Evolutionary conservation across 2,329 filamentous ascomycete genomes (phyloP), one percentile per base, ranked within the genome.

Genomic region (Teratosphaeria destructans): DNA sequence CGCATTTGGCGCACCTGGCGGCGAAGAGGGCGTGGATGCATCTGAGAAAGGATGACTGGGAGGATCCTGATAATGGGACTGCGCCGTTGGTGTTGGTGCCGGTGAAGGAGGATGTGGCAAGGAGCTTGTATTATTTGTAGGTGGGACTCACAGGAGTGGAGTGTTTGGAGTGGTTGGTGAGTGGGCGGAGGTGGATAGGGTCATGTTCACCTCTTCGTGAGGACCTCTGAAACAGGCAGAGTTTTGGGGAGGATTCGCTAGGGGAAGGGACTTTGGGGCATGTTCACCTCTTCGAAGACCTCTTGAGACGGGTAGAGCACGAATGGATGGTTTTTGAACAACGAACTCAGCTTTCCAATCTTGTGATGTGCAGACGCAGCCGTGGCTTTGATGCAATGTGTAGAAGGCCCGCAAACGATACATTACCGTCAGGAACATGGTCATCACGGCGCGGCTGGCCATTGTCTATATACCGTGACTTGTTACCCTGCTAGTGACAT

Each of bases 11-110:
- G 12, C 55, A 57, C 5, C 35, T 57, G 3, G 62, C 60, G 34
- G 35, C 56, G n/a, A 60, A 62, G 52, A 43, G 61, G 5, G 62
- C 63, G 10, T 27, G 49, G 27, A 19, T 60, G 32, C 61, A 62
- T 12, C 29, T 63, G n/a, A 29, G 12, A 26, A 37, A 12, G 26
- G 35, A 55, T 27, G 26, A 49, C 5, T 52, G 35, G 47, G 52
- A 19, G 5, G 34, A 56, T 49, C 16, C n/a, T n/a, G 10, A 54
- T 19, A 27, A 57, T 3, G 49, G 54, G 11, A 10, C 43, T 49
- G 55, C 47, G 5, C 39, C 52, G 1, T 32, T 37, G 11, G 52
- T 32, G 10, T 43, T 64, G 8, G 34, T 23, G 0, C 12, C 32
- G 6, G 59, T 63, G 3, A 57, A 60, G n/a, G 27, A 58, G 14